These are phyloP conservation scores for Russula foetens DNA, from an alignment of 768 basidiomycete genomes.

Conservation along the genomic window DNA sequence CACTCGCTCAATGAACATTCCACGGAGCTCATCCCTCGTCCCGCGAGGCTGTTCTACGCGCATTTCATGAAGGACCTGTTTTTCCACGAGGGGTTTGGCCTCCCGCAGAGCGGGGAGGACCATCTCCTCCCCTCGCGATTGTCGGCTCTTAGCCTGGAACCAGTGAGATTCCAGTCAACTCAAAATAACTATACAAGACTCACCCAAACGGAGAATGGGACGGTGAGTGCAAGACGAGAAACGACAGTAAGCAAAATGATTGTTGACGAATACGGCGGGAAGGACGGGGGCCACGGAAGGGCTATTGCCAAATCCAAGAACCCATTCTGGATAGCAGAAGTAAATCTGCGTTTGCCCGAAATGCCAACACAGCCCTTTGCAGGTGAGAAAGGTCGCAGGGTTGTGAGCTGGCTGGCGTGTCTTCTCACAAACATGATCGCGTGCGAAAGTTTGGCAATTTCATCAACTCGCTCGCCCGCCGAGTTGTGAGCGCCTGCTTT, in stretches of 20 bases:
- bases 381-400: background rate
- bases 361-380: background rate
- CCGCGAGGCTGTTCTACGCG: constrained; percentile 9
- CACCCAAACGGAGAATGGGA: constrained; percentile 77
- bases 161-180: background rate
- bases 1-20: constrained; percentile 9
- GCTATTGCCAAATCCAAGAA: constrained; percentile 73
- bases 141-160: constrained; percentile 23
- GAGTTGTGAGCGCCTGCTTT: no score
- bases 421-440: constrained; percentile 7
- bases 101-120: constrained; percentile 20
- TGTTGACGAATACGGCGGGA: constrained; percentile 66
- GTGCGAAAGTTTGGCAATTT: background rate
- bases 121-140: constrained; percentile 23
- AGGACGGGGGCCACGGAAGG: constrained; percentile 58
- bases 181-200: constrained; percentile 19
- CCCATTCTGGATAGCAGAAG: constrained; percentile 40
- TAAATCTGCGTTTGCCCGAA: constrained; percentile 7
- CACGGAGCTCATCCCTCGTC: constrained; percentile 18
- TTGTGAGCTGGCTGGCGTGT: background rate
- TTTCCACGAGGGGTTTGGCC: constrained; percentile 15
- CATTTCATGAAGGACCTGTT: constrained; percentile 9
- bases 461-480: background rate
- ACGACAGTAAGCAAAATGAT: constrained; percentile 63
- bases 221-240: constrained; percentile 48